A percentile compares a stretch with the other conserved stretches of the same genome.
Evolutionary conservation across 495 filamentous ascomycete genomes (phyloP).

Genomic region (Talaromyces ruber): DNA sequence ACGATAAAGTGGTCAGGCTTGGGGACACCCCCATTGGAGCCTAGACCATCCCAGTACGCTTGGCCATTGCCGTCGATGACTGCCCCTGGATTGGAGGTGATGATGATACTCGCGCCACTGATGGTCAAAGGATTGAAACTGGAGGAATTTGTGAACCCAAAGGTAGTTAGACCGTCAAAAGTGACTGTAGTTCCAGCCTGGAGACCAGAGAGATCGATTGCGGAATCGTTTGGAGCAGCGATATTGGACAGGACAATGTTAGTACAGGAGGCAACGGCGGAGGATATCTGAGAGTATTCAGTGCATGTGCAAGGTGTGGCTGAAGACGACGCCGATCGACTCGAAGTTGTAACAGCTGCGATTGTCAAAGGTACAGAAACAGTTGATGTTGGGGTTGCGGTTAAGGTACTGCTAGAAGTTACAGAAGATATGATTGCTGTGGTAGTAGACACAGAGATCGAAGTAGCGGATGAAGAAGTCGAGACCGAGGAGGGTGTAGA

Average conservation of each 20-base stretch:
- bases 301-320: conserved; percentile 9
- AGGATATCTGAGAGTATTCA: conserved; percentile 31
- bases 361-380: background rate
- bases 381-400: background rate
- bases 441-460: background rate
- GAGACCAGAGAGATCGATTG: conserved; percentile 26
- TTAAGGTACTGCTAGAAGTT: background rate
- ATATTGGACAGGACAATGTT: conserved; percentile 29
- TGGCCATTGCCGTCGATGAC: conserved; percentile 38
- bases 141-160: conserved; percentile 24
- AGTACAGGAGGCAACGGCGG: conserved; percentile 32
- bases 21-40: conserved; percentile 33
- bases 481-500: background rate
- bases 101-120: conserved; percentile 29
- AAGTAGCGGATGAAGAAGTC: background rate
- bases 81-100: conserved; percentile 26
- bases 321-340: background rate
- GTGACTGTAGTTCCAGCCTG: conserved; percentile 31
- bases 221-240: conserved; percentile 23
- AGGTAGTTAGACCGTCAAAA: conserved; percentile 31
- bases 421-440: background rate
- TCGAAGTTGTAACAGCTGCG: background rate
- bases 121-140: conserved; percentile 31
- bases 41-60: conserved; percentile 40
- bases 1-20: conserved; percentile 41